phyloP scores from a whole-genome alignment of 2,329 filamentous ascomycete genomes.

The Aspergillus sp. region DNA sequence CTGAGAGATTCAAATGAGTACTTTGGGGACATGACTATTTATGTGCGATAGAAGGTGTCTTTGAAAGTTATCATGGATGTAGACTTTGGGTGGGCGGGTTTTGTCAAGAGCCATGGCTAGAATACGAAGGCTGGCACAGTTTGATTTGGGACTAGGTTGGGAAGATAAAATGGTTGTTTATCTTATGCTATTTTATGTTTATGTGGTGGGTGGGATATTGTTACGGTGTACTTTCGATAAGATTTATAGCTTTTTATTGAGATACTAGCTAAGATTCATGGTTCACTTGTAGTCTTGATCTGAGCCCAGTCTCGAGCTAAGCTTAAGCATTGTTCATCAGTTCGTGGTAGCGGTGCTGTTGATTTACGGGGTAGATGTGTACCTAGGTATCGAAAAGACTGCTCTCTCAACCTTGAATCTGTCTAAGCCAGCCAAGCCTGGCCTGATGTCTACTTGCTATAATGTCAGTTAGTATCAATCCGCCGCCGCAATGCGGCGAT shows the following conservation, averaged over 20 bases:
- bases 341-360: background rate
- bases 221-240: background rate
- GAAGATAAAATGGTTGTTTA: background rate
- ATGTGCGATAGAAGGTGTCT: conserved; percentile 19
- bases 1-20: conserved; percentile 25
- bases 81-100: background rate
- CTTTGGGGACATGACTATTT: conserved; percentile 28
- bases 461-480: conserved; percentile 9
- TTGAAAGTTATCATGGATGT: background rate
- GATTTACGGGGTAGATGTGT: no score
- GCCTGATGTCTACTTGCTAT: background rate
- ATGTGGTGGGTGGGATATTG: background rate
- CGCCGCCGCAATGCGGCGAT: conserved; percentile 19
- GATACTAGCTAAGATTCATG: background rate
- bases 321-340: background rate
- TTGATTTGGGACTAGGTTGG: background rate
- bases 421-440: background rate
- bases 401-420: no score
- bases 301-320: background rate
- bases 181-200: background rate
- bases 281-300: background rate
- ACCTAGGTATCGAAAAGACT: no score
- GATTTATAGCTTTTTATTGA: background rate
- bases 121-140: background rate
- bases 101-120: background rate